Evolutionary conservation across 2,329 filamentous ascomycete genomes (phyloP).

Genomic region (Aspergillaceae sp.): DNA sequence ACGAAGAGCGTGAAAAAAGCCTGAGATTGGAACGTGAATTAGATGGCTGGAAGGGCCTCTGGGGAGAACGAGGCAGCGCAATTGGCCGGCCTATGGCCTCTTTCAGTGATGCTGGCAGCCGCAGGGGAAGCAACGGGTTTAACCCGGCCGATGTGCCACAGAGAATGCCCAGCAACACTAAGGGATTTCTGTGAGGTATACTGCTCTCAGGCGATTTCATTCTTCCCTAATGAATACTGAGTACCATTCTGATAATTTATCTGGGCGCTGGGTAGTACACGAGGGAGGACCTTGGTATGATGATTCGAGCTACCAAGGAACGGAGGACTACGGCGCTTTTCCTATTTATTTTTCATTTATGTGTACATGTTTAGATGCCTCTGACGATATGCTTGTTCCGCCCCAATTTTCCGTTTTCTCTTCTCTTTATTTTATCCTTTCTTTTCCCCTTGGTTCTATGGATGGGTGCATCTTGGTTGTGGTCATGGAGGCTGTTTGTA

Average conservation of each 20-base stretch:
- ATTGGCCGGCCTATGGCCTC: conserved; percentile 24
- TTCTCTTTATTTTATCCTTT: too few relatives aligned
- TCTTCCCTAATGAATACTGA: not conserved
- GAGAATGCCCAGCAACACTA: conserved; percentile 64
- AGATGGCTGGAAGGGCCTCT: conserved; percentile 67
- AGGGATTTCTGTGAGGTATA: conserved; percentile 58
- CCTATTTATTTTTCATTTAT: conserved; percentile 7
- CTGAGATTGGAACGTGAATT: conserved; percentile 79
- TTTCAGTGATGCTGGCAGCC: conserved; percentile 33
- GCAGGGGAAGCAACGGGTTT: conserved; percentile 27
- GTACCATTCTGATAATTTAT: too few relatives aligned
- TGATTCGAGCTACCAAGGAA: conserved; percentile 1
- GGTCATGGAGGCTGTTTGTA: not conserved
- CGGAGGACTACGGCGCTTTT: conserved; percentile 2
- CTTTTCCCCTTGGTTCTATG: not conserved
- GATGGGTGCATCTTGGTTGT: not conserved
- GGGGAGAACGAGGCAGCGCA: conserved; percentile 50
- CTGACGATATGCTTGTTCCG: conserved; percentile 4
- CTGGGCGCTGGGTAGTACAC: too few relatives aligned
- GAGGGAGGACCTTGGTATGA: conserved; percentile 4
- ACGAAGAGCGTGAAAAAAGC: conserved; percentile 77
- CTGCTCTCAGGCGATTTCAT: too few relatives aligned
- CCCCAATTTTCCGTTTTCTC: not conserved
- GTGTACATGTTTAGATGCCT: conserved; percentile 10
- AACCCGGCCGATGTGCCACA: conserved; percentile 47